These are phyloP conservation scores for Scedosporium aurantiacum DNA, from an alignment of 2,329 filamentous ascomycete species.

Conservation along the genomic window DNA sequence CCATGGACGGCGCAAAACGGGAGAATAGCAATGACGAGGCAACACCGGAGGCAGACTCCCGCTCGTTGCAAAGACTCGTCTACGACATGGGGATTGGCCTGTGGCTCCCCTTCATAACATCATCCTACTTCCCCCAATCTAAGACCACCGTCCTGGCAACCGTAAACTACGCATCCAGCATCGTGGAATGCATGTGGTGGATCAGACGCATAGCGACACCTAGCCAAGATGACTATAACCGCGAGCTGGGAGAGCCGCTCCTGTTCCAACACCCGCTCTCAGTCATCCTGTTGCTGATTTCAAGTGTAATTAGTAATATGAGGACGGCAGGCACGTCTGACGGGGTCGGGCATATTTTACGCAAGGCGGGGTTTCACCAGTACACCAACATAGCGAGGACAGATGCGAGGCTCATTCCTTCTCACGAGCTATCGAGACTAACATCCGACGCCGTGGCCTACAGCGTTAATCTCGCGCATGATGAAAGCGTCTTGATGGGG, in stretches of 20 bases:
- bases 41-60: background rate
- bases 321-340: background rate
- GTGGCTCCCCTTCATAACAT: background rate
- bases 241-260: background rate
- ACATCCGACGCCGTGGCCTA: background rate
- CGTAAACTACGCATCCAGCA: too few relatives aligned
- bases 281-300: background rate
- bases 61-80: background rate
- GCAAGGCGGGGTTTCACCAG: background rate
- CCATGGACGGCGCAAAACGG: background rate
- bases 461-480: background rate
- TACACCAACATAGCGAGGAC: background rate
- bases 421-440: background rate
- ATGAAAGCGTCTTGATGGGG: background rate
- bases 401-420: background rate
- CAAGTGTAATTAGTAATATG: background rate
- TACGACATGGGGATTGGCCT: background rate
- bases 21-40: background rate
- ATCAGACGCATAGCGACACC: background rate
- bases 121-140: background rate
- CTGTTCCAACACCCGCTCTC: background rate
- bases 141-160: background rate
- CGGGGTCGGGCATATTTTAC: background rate
- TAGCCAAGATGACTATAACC: background rate
- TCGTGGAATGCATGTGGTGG: too few relatives aligned